Conservation (phyloP, 78 protist genomes). For the Dictyostelium purpureum region DNA sequence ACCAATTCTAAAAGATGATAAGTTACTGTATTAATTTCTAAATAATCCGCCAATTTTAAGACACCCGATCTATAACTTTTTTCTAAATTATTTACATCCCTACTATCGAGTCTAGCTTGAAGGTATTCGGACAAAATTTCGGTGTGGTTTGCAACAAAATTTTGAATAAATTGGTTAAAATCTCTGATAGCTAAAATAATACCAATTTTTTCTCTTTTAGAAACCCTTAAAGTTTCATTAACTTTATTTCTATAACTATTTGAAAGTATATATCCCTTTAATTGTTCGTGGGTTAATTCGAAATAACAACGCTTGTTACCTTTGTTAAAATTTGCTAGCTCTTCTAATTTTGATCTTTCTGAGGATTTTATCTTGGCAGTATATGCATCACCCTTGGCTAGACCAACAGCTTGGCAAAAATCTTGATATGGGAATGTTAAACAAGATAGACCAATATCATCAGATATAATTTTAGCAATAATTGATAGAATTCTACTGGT, state of each 20-base stretch:
- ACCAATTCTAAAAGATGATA: background rate
- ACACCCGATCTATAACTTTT: background rate
- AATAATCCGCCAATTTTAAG: background rate
- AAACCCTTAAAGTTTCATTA: background rate
- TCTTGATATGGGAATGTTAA: background rate
- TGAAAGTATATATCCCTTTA: conserved; percentile 2
- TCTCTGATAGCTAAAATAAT: background rate
- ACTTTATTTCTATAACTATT: background rate
- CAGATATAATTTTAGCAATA: background rate
- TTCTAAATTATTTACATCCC: background rate
- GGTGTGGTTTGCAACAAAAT: background rate
- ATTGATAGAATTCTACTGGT: background rate
- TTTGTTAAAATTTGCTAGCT: background rate
- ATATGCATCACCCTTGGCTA: background rate
- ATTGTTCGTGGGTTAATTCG: background rate
- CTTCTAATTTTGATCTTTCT: too few relatives aligned
- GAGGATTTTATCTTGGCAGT: too few relatives aligned
- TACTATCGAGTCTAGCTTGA: background rate
- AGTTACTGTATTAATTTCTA: background rate
- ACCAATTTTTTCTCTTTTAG: background rate
- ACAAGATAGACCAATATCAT: background rate
- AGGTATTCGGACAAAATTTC: background rate
- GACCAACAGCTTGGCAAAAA: background rate
- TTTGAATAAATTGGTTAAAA: background rate
- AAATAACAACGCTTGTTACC: background rate